Conservation (phyloP, 2,329 filamentous ascomycete genomes). For the Magnaporthiopsis rhizophila region DNA sequence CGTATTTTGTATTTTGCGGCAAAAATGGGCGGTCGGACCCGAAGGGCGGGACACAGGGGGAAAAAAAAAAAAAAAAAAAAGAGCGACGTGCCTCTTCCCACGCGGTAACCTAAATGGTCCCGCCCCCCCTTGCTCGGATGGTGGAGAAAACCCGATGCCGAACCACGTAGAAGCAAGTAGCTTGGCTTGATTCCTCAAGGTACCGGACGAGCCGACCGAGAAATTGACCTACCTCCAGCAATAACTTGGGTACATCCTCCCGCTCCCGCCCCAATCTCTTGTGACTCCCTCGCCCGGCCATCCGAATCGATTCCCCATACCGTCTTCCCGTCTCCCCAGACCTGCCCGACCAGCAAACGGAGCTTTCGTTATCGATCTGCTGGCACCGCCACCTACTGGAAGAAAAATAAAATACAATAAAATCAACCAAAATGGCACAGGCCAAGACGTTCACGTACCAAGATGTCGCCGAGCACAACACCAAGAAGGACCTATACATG, state of each 20-base stretch:
- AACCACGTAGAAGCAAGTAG: neutral
- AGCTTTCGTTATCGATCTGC: constrained; percentile 6
- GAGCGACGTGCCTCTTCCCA: neutral
- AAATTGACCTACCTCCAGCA: neutral
- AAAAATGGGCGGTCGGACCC: neutral
- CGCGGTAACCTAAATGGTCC: too few relatives aligned
- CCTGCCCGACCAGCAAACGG: neutral
- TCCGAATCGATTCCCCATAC: neutral
- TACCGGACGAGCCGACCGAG: neutral
- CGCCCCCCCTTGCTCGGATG: neutral
- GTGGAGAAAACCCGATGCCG: neutral
- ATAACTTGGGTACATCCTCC: neutral
- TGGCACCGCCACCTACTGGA: neutral
- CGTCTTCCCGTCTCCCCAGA: too few relatives aligned
- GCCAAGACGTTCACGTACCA: constrained; percentile 59
- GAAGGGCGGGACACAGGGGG: too few relatives aligned
- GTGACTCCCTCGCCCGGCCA: neutral
- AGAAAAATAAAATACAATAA: neutral
- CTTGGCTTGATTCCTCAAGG: neutral
- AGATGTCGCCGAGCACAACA: constrained; percentile 78
- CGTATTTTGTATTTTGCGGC: neutral
- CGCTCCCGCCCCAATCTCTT: neutral
- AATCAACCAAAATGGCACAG: constrained; percentile 27
- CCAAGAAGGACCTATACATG: constrained; percentile 88
- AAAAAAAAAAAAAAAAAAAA: too few relatives aligned